Conservation (phyloP, 257 asterid genomes). For the Solanum infundibuliforme region DNA sequence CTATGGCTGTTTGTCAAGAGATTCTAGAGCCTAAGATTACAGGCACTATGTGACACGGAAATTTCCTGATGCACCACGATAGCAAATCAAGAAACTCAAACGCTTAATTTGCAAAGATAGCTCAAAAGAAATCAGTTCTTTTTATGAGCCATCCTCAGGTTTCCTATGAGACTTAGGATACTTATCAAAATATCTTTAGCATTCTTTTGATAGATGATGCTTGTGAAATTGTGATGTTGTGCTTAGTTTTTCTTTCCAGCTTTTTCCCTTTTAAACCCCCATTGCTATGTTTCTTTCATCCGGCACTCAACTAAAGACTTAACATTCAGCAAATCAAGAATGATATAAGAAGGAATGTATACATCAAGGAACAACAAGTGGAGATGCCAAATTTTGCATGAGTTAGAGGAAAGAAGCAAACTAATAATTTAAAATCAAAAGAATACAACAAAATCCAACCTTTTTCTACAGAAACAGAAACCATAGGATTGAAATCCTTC, state of each 20-base stretch:
- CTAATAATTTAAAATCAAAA: not conserved
- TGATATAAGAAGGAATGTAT: not conserved
- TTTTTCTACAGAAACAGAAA: conserved; percentile 73
- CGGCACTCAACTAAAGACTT: not conserved
- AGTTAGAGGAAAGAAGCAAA: not conserved
- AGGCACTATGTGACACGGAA: not conserved
- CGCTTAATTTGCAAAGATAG: not conserved
- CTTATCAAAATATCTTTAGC: not conserved
- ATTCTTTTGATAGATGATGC: not conserved
- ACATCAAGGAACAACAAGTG: not conserved
- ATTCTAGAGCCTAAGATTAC: not conserved
- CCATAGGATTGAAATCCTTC: conserved; percentile 97
- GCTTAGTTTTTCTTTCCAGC: not conserved
- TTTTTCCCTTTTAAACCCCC: not conserved
- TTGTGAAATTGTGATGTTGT: not conserved
- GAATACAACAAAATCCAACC: conserved; percentile 25
- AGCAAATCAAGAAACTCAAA: not conserved
- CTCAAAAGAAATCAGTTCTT: not conserved
- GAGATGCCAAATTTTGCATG: not conserved
- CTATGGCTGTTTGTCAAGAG: not conserved
- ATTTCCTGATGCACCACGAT: not conserved
- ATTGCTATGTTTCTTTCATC: not conserved
- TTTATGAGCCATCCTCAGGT: not conserved
- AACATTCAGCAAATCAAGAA: not conserved
- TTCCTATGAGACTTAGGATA: not conserved